phyloP scores from a whole-genome alignment of 257 asterid genomes.

The Primulina tabacum region DNA sequence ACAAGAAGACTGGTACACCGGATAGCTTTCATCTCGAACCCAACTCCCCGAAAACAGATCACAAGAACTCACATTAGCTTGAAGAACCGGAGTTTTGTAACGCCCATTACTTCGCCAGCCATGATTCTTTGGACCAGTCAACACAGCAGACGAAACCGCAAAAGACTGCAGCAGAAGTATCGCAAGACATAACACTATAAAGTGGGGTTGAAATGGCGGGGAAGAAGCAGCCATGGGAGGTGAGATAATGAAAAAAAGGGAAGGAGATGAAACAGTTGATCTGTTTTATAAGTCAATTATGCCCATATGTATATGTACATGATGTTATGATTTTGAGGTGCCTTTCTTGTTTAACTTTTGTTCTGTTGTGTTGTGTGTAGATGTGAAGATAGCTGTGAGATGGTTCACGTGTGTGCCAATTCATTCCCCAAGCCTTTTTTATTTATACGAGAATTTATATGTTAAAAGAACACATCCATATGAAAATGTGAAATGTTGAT shows the following conservation, averaged over 20 bases:
- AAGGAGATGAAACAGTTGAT: conserved; percentile 15
- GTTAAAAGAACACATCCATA: neutral
- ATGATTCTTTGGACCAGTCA: conserved; percentile 40
- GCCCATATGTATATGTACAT: too few relatives aligned
- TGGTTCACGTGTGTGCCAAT: conserved; percentile 38
- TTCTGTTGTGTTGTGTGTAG: conserved; percentile 34
- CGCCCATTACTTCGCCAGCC: conserved; percentile 29
- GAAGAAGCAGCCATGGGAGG: conserved; percentile 40
- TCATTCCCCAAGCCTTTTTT: conserved; percentile 15
- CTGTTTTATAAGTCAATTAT: neutral
- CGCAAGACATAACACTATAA: conserved; percentile 26
- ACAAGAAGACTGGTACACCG: conserved; percentile 65
- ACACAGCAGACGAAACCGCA: conserved; percentile 44
- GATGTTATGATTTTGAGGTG: neutral
- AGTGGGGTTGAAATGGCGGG: conserved; percentile 28
- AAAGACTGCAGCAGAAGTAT: conserved; percentile 25
- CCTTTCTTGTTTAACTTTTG: conserved; percentile 14
- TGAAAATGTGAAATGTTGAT: too few relatives aligned
- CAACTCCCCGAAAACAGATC: conserved; percentile 70
- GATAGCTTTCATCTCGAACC: conserved; percentile 70
- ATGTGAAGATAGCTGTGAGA: conserved; percentile 39
- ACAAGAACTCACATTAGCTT: conserved; percentile 53
- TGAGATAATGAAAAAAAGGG: conserved; percentile 1
- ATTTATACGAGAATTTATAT: neutral
- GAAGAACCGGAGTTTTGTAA: conserved; percentile 46